Evolutionary conservation across 2,329 filamentous ascomycete species (phyloP), one percentile per base, ranked within the genome.

Genomic region (Aspergillus ruber): DNA sequence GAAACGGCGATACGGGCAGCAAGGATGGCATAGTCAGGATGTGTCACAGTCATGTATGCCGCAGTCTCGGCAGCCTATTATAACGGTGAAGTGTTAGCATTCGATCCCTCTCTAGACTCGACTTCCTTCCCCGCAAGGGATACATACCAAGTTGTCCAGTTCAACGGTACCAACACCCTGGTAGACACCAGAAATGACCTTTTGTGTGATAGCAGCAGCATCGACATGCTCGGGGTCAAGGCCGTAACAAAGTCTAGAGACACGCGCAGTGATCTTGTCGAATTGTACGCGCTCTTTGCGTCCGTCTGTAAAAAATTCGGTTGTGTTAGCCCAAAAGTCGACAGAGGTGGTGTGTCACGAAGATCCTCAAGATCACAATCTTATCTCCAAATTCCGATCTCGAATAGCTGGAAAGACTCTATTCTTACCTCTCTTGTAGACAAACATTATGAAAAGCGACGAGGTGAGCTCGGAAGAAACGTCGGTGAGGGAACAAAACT

Each of bases 241-340:
- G 58, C 91, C 91, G 72, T 98, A 98, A 81, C 93, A 98, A 66
- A 98, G 80, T 65, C 93, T 84, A 42, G 93, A 97, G 59, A 98
- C 93, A 73, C 93, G 90, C 63, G 93, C 93, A 65, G 93, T 97
- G 82, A 98, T 98, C 79, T 98, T 98, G 81, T 98, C 93, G 78
- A 98, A 98, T 73, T 98, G 93, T 57, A 98, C 93, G 73, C 93
- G 93, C 81, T 98, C 93, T 79, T 97, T 95, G 79, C 93, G 93
- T 75, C 91, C 91, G 81, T 98, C 93, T 97, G 61, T 35, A 33
- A 41, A 50, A 50, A 42, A 17, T 42, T 46, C 45, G 39, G 35
- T 49, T 42, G 23, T 27, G 50, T 64, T 50, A 65, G 58, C 49
- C 48, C 39, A 43, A 21, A 38, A 7, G 9, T 27, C 40, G 23